Evolutionary conservation across 2,329 filamentous ascomycete species (phyloP).

Genomic region (Microsporum canis): DNA sequence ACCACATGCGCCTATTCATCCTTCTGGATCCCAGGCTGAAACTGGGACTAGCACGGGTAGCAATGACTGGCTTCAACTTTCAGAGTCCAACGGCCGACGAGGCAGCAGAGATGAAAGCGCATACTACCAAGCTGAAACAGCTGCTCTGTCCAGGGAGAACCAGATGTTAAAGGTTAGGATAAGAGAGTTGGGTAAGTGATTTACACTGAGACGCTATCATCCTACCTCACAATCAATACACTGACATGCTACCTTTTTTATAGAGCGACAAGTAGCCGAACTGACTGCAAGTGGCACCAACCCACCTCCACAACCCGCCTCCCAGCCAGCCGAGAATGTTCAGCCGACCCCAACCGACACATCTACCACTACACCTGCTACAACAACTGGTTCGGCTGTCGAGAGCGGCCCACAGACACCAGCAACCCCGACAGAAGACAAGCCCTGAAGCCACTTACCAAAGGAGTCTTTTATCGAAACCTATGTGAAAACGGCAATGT

Average conservation of each 20-base stretch:
- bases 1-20: neutral
- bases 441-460: neutral
- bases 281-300: neutral
- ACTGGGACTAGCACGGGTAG: slow-evolving; percentile 10
- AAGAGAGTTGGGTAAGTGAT: slow-evolving; percentile 34
- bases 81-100: slow-evolving; percentile 21
- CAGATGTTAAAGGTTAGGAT: slow-evolving; percentile 39
- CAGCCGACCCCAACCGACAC: neutral
- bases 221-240: neutral
- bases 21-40: slow-evolving; percentile 11
- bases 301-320: neutral
- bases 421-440: neutral
- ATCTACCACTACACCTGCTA: neutral
- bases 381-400: neutral
- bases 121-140: slow-evolving; percentile 39
- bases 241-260: neutral
- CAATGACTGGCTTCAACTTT: slow-evolving; percentile 2
- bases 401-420: neutral
- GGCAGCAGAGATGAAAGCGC: slow-evolving; percentile 37
- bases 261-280: slow-evolving; percentile 1
- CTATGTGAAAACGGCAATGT: neutral
- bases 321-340: neutral
- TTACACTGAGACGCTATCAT: neutral
- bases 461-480: neutral
- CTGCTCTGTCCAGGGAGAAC: slow-evolving; percentile 38